Evolutionary conservation across 768 basidiomycete species (phyloP).

Genomic region (Lentinus brumalis): DNA sequence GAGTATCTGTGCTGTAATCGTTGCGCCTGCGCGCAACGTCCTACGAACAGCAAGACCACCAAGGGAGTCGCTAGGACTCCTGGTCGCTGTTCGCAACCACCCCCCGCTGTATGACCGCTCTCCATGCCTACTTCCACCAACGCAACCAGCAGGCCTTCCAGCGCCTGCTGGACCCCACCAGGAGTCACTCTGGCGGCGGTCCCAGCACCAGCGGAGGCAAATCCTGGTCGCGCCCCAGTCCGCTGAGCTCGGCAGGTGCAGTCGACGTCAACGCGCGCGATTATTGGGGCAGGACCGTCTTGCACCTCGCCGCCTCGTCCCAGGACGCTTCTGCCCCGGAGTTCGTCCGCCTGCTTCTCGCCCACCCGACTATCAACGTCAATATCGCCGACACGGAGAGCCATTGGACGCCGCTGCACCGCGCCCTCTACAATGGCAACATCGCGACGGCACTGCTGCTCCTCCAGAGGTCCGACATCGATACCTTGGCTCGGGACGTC

Average conservation of each 20-base stretch:
- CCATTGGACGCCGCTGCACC: conserved; percentile 89
- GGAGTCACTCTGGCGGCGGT: conserved; percentile 30
- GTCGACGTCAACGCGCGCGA: conserved; percentile 75
- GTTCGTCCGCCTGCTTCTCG: conserved; percentile 76
- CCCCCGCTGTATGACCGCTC: conserved; percentile 62
- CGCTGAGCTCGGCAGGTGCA: conserved; percentile 31
- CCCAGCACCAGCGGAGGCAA: conserved; percentile 53
- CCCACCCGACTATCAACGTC: conserved; percentile 73
- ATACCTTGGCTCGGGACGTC: conserved; percentile 70
- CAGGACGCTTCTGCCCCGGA: conserved; percentile 65
- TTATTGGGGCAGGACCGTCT: conserved; percentile 69
- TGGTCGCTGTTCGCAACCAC: conserved; percentile 22
- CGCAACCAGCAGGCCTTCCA: conserved; percentile 78
- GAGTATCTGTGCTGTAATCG: conserved; percentile 12
- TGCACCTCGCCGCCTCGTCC: conserved; percentile 79
- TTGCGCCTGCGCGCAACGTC: conserved; percentile 18
- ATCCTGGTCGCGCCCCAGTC: conserved; percentile 56
- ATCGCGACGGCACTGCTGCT: conserved; percentile 73
- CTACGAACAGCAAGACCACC: conserved; percentile 17
- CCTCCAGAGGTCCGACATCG: conserved; percentile 72
- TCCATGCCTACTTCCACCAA: conserved; percentile 75
- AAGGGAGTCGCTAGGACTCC: conserved; percentile 27
- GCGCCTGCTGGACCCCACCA: conserved; percentile 62
- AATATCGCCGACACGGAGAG: conserved; percentile 83
- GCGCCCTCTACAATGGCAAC: conserved; percentile 82